These are phyloP conservation scores for Dendrobium officinale DNA, from an alignment of 106 monocot species.

Conservation along the genomic window DNA sequence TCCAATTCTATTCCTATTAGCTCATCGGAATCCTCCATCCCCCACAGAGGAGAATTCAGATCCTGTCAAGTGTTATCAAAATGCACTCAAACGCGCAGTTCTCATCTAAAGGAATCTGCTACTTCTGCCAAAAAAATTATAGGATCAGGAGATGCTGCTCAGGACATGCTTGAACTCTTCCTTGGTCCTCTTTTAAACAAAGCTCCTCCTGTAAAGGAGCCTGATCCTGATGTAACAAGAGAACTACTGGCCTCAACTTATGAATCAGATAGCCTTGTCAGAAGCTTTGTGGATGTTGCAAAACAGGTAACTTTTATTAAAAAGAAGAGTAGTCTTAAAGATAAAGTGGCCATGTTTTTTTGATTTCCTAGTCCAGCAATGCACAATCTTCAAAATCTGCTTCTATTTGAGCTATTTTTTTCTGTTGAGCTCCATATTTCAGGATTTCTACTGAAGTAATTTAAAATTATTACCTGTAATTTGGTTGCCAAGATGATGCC, in stretches of 20 bases:
- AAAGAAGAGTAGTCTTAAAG: constrained; percentile 72
- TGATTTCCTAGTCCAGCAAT: not conserved
- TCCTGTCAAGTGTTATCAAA: constrained; percentile 18
- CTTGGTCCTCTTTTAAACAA: constrained; percentile 51
- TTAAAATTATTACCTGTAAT: no score
- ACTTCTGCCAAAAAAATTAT: not conserved
- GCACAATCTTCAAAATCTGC: not conserved
- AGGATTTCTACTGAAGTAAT: not conserved
- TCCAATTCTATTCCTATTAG: constrained; percentile 4
- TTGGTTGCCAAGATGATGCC: no score
- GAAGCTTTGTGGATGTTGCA: not conserved
- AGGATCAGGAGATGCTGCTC: constrained; percentile 44
- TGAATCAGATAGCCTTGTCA: constrained; percentile 10
- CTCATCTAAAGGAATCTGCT: constrained; percentile 10
- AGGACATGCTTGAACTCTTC: constrained; percentile 63
- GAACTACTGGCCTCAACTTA: not conserved
- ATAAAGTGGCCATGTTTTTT: constrained; percentile 43
- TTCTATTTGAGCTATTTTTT: not conserved
- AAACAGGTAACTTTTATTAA: constrained; percentile 32
- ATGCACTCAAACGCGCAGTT: constrained; percentile 9
- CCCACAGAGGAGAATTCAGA: not conserved
- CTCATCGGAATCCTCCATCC: constrained; percentile 6
- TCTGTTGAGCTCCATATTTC: not conserved
- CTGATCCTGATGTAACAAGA: not conserved
- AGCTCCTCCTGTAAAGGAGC: constrained; percentile 4